phyloP scores from a whole-genome alignment of 2,329 filamentous ascomycete genomes.

The Epichloe festucae region DNA sequence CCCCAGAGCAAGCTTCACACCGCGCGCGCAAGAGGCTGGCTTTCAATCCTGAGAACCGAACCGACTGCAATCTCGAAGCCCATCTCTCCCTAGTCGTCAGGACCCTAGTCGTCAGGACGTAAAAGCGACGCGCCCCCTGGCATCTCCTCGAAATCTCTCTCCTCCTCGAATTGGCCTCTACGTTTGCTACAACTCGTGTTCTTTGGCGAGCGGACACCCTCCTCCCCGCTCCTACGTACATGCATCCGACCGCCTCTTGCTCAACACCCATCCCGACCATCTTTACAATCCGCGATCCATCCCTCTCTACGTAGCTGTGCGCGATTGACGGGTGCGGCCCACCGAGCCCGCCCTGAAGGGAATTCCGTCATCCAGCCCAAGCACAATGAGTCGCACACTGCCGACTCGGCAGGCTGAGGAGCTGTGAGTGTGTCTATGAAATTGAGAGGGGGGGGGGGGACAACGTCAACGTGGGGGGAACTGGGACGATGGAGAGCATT shows the following conservation, averaged over 20 bases:
- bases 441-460: constrained; percentile 2
- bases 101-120: not conserved
- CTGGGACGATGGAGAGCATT: not conserved
- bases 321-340: constrained; percentile 1
- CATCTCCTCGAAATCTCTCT: not conserved
- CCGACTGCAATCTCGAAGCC: not conserved
- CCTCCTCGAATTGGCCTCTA: not conserved
- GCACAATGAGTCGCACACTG: constrained; percentile 57
- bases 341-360: not conserved
- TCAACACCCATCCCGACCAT: not conserved
- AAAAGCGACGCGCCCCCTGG: not conserved
- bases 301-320: not conserved
- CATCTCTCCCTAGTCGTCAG: not conserved
- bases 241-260: constrained; percentile 5
- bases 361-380: not conserved
- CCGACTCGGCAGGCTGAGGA: constrained; percentile 75
- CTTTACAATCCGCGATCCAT: not conserved
- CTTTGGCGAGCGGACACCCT: not conserved
- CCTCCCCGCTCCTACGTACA: not conserved
- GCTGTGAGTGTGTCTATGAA: constrained; percentile 46
- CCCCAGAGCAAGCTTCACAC: too few relatives aligned
- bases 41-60: not conserved
- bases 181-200: too few relatives aligned
- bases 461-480: not conserved
- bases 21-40: too few relatives aligned